Conservation (phyloP, 495 filamentous ascomycete genomes). For the Amniculicola lignicola region DNA sequence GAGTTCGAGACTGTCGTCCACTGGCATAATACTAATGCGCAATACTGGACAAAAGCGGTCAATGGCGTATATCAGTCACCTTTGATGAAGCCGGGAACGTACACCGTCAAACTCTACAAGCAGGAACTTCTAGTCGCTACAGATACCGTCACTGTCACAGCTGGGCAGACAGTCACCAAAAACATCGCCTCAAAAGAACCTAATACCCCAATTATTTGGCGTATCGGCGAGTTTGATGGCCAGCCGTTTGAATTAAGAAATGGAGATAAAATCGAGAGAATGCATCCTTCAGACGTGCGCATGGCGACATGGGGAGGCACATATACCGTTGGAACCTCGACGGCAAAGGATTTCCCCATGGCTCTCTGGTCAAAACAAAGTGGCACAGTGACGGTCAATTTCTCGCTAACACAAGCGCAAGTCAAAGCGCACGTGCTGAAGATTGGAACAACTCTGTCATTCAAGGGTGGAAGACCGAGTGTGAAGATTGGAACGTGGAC, state of each 20-base stretch:
- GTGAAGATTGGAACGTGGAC: conserved; percentile 27
- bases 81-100: conserved; percentile 22
- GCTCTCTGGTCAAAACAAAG: conserved; percentile 18
- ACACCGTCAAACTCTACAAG: conserved; percentile 26
- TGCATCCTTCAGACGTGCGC: conserved; percentile 23
- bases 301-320: conserved; percentile 25
- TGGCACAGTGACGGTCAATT: conserved; percentile 16
- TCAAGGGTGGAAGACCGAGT: conserved; percentile 24
- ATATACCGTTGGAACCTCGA: conserved; percentile 11
- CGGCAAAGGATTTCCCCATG: conserved; percentile 23
- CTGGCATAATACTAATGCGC: conserved; percentile 22
- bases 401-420: conserved; percentile 15
- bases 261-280: conserved; percentile 27
- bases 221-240: conserved; percentile 26
- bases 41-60: conserved; percentile 24
- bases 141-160: conserved; percentile 16
- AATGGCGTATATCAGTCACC: conserved; percentile 13
- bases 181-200: conserved; percentile 25
- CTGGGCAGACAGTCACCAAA: conserved; percentile 14
- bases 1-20: conserved; percentile 22
- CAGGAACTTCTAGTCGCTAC: conserved; percentile 18
- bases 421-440: conserved; percentile 13
- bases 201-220: conserved; percentile 18
- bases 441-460: conserved; percentile 22
- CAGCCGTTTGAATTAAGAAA: conserved; percentile 24